Percentiles rank a stretch among this genome's conserved stretches.
Evolutionary conservation across 345 rosid genomes (phyloP).

Genomic region (Brassica cretica): DNA sequence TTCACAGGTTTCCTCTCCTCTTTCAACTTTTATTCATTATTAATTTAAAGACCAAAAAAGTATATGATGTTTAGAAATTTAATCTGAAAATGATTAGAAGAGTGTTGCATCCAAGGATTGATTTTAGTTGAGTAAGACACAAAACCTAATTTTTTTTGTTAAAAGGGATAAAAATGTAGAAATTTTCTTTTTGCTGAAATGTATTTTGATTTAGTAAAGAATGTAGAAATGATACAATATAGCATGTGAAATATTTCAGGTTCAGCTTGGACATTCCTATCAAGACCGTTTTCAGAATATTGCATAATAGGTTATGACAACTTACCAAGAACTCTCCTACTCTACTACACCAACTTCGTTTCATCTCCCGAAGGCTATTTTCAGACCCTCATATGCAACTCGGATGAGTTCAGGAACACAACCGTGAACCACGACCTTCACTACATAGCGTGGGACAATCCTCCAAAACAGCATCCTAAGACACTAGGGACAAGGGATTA

Average conservation of each 20-base stretch:
- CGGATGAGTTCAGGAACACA: conserved; percentile 69
- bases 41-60: too few relatives aligned
- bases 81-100: background rate
- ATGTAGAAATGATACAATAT: background rate
- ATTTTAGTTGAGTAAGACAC: background rate
- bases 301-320: conserved; percentile 82
- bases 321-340: conserved; percentile 84
- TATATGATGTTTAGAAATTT: background rate
- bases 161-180: background rate
- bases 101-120: conserved; percentile 8
- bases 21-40: background rate
- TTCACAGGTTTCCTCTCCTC: conserved; percentile 60
- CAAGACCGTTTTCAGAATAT: conserved; percentile 84
- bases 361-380: conserved; percentile 93
- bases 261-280: conserved; percentile 91
- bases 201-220: conserved; percentile 1
- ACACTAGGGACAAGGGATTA: conserved; percentile 60
- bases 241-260: conserved; percentile 46
- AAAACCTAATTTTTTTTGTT: background rate
- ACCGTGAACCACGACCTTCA: conserved; percentile 89
- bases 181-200: conserved; percentile 10
- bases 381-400: conserved; percentile 89
- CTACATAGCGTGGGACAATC: conserved; percentile 89
- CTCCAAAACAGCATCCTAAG: conserved; percentile 92
- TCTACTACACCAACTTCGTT: conserved; percentile 85